Base-by-base conservation (phyloP, 805 yeast species). In the Wickerhamomyces subpelliculosus region DNA sequence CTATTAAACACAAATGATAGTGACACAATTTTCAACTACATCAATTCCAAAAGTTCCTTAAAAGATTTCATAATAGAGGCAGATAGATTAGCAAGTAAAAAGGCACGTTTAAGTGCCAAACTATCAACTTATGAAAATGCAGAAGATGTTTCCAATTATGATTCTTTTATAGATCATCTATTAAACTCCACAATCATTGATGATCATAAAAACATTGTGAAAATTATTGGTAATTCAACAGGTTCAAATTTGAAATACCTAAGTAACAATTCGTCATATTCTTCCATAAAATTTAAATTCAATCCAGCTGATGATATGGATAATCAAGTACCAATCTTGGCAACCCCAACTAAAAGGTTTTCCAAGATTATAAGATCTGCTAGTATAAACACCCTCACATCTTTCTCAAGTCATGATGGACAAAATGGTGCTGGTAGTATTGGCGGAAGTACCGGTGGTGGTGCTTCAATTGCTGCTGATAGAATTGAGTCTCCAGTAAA, bases 1-100 rank as follows among this genome's bases (percentile, higher is more conserved):
- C 42, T 66, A 10, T 40, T 67, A 23, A 48, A 47, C 8, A 53
- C 60, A 1, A 43, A 44, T 13, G 50, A 47, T 18, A 46, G 45
- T 33, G 55, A 52, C 7, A 28, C 41, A 21, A 50, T 54, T 2
- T 49, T 37, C 35, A 38, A 41, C 11, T 53, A 51, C 35, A 34
- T 52, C 33, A 43, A 52, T 22, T 31, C 51, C 11, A 43, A 45
- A 14, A 43, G 47, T 4, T 49, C 54, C 0, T 32, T 54, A 31
- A 41, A 41, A 20, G 58, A 55, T 29, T 30, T 55, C 13, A 40
- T 47, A n/a, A 23, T 22, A 4, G 55, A 56, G 42, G 34, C 55
- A 21, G 44, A 44, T 25, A 36, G 49, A 37, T 21, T 52, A 20
- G 31, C 42, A 7, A 44, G 36, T 30, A 55, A 52, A 36, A 50